Evolutionary conservation across 2,329 filamentous ascomycete genomes (phyloP).

Genomic region (Hypoxylon sp.): DNA sequence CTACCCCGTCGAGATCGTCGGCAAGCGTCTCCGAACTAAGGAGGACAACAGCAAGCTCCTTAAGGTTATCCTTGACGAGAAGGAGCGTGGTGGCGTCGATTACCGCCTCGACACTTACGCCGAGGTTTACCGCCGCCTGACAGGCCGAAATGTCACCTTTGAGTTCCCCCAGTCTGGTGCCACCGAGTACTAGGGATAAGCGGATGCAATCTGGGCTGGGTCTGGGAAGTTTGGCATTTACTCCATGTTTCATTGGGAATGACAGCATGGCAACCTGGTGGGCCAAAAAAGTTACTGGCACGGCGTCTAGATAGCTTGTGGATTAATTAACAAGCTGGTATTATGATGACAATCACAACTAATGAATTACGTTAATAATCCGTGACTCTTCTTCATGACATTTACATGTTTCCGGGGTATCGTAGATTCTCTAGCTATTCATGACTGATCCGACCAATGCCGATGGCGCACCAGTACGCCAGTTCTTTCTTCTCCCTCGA

Average conservation of each 20-base stretch:
- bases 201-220: constrained; percentile 44
- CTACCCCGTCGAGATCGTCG: constrained; percentile 99
- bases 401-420: constrained; percentile 58
- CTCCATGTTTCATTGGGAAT: constrained; percentile 47
- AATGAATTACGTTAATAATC: constrained; percentile 35
- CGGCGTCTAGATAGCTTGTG: constrained; percentile 69
- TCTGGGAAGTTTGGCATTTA: constrained; percentile 47
- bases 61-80: constrained; percentile 99
- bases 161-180: constrained; percentile 93
- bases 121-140: constrained; percentile 98
- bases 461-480: constrained; percentile 95
- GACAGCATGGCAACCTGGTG: constrained; percentile 53
- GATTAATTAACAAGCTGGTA: constrained; percentile 61
- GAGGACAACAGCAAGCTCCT: constrained; percentile 98
- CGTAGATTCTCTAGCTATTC: constrained; percentile 56
- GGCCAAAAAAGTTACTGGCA: constrained; percentile 58
- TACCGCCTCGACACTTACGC: constrained; percentile 99
- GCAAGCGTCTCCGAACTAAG: constrained; percentile 98
- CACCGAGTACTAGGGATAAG: constrained; percentile 82
- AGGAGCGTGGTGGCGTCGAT: constrained; percentile 99
- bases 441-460: constrained; percentile 82
- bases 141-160: constrained; percentile 95
- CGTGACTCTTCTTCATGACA: constrained; percentile 23
- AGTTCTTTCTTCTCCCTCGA: constrained; percentile 86
- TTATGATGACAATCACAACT: constrained; percentile 50